Base-by-base conservation (phyloP, 495 filamentous ascomycete genomes). In the Rhypophila decipiens region DNA sequence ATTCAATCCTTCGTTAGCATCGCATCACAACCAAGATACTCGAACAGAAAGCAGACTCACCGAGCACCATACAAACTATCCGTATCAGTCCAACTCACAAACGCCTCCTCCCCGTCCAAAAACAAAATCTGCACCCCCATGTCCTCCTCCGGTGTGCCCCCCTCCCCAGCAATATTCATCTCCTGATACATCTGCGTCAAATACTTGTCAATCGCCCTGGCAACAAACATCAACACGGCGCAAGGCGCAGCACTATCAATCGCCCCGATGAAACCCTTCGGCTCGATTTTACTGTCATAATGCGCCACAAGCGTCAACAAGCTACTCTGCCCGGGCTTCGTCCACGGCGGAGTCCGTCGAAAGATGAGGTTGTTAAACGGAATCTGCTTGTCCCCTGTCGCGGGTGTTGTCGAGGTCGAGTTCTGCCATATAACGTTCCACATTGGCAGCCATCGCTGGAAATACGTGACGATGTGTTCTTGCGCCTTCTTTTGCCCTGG, bases 81-180 rank as follows among this genome's bases (percentile, higher is more conserved):
- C 1, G 72, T 75, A 23, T 73, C 77, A 17, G 80, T 83, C 90
- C 90, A 95, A 0, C 49, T 56, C 17, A 75, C 63, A 65, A 93
- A 95, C 4, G 90, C 87, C 68, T 96, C 90, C 67, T 96, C 90
- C 4, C 90, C 90, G 55, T 96, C 90, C 18, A 96, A 59, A 42
- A 96, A 78, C 29, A 96, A 51, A 15, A 96, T 79, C 71, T 95
- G 90, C 37, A 96, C 75, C 3, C 90, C 90, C 55, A 74, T 77
- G 45, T 72, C 70, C 46, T 65, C 63, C 21, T 23, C 43, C 10
- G 34, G 45, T 29, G 52, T 59, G 24, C 64, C 61, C 24, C 54
- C 60, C 45, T 55, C 66, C 53, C 18, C 66, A 1, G 63, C 56
- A 40, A 36, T 64, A 24, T 50, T 61, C 63, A 67, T 68, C 40